These are phyloP conservation scores for Rhododendron kiyosumense DNA, from an alignment of 148 eudicot genomes.

Conservation along the genomic window DNA sequence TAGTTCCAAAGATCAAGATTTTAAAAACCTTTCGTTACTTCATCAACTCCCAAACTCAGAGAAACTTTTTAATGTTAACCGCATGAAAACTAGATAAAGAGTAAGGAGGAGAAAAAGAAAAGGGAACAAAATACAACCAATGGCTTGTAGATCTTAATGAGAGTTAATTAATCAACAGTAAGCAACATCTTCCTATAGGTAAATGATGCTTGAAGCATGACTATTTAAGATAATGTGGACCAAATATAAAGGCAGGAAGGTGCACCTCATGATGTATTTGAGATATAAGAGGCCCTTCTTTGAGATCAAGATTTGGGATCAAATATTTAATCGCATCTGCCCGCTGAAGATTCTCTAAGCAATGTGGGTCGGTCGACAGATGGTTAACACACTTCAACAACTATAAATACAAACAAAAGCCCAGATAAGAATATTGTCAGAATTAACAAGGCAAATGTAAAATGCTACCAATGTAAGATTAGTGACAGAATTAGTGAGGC, in stretches of 20 bases:
- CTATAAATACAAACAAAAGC: slow-evolving; percentile 30
- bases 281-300: slow-evolving; percentile 89
- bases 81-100: neutral
- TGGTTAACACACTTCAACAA: slow-evolving; percentile 85
- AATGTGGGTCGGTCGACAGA: slow-evolving; percentile 94
- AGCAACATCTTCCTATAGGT: neutral
- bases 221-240: neutral
- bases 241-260: slow-evolving; percentile 9
- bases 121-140: neutral
- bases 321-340: slow-evolving; percentile 93
- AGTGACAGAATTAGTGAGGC: neutral
- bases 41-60: neutral
- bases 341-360: slow-evolving; percentile 97
- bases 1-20: neutral
- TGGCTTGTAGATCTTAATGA: neutral
- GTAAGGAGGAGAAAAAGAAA: neutral
- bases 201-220: neutral
- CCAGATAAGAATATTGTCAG: neutral
- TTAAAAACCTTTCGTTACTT: neutral
- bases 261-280: slow-evolving; percentile 88
- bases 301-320: slow-evolving; percentile 95
- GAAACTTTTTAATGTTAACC: neutral
- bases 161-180: neutral
- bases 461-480: neutral
- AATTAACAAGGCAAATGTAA: neutral